Evolutionary conservation across 176 grass and related monocot genomes (phyloP).

Genomic region (Oropetium thomaeum): DNA sequence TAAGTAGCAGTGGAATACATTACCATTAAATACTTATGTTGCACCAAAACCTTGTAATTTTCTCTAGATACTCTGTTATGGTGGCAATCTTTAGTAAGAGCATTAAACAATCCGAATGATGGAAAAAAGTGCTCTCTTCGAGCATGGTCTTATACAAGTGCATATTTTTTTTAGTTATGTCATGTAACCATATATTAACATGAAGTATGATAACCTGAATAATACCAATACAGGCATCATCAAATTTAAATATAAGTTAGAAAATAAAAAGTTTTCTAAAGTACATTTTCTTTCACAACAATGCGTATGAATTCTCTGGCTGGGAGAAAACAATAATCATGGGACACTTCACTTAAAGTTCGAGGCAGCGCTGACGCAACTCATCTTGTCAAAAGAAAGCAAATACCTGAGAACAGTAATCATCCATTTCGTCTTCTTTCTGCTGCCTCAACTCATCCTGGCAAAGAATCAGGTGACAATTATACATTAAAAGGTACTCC

Average conservation of each 20-base stretch:
- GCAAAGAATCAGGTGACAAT: constrained; percentile 32
- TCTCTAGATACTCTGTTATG: too few relatives aligned
- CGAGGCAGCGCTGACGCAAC: too few relatives aligned
- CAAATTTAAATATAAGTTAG: background rate
- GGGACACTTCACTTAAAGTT: background rate
- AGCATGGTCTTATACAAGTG: constrained; percentile 4
- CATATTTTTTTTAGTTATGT: too few relatives aligned
- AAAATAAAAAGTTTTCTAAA: background rate
- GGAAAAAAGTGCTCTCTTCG: background rate
- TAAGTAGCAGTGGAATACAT: constrained; percentile 2
- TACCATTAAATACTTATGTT: background rate
- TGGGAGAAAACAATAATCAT: constrained; percentile 1
- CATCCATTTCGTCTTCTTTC: constrained; percentile 98
- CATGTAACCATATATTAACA: background rate
- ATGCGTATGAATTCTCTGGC: constrained; percentile 3
- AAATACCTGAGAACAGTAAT: constrained; percentile 97
- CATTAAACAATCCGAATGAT: background rate
- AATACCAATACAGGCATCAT: background rate
- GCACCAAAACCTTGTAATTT: background rate
- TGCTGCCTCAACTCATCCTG: constrained; percentile 95
- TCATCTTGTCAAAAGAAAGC: background rate
- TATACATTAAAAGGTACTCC: constrained; percentile 3
- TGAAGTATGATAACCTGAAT: constrained; percentile 3
- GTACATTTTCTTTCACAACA: background rate
- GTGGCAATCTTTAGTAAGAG: too few relatives aligned